These are phyloP conservation scores for Exophiala alcalophila DNA, from an alignment of 2,329 filamentous ascomycete species.

Conservation along the genomic window DNA sequence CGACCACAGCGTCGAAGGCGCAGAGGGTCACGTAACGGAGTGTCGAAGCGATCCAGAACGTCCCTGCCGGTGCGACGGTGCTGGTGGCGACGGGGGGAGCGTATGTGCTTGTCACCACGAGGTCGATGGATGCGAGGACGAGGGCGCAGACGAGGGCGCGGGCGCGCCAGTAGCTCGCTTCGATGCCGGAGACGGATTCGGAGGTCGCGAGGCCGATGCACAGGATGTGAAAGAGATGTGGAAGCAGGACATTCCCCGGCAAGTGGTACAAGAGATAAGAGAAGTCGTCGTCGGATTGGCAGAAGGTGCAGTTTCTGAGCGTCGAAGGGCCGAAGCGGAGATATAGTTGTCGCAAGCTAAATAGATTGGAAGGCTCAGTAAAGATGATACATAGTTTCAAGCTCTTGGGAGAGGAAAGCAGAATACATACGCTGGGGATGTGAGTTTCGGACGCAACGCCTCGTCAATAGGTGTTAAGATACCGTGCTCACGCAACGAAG, in stretches of 20 bases:
- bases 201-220: conserved; percentile 73
- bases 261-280: conserved; percentile 79
- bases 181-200: conserved; percentile 59
- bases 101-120: conserved; percentile 64
- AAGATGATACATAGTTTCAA: too few species aligned
- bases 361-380: not conserved
- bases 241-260: conserved; percentile 63
- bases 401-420: not conserved
- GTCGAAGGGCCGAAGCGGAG: conserved; percentile 75
- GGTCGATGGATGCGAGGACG: conserved; percentile 60
- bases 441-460: conserved; percentile 64
- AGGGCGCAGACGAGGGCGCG: conserved; percentile 65
- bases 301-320: conserved; percentile 77
- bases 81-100: conserved; percentile 44
- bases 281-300: conserved; percentile 64
- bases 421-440: conserved; percentile 64
- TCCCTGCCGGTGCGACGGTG: conserved; percentile 41
- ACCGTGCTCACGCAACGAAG: conserved; percentile 40
- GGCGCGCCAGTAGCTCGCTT: conserved; percentile 36
- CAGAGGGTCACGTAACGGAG: conserved; percentile 64
- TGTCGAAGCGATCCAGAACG: conserved; percentile 67
- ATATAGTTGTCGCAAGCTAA: conserved; percentile 63
- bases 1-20: conserved; percentile 61
- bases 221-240: conserved; percentile 77
- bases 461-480: conserved; percentile 56